These are phyloP conservation scores for Fusarium sambucinum DNA, from an alignment of 2,329 filamentous ascomycete genomes.

Conservation along the genomic window DNA sequence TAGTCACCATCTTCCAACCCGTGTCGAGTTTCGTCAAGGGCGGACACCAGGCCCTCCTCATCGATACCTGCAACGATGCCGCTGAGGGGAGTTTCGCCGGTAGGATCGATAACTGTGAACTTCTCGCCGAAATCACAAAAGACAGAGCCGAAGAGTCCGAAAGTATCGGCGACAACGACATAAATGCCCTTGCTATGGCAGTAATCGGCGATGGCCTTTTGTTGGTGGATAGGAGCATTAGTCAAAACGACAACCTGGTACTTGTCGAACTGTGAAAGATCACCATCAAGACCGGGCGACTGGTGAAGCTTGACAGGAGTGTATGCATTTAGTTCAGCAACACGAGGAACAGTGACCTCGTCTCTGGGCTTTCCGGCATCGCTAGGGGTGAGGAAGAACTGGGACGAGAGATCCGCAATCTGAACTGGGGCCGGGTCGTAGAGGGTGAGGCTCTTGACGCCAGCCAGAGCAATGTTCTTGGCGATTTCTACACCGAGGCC, in stretches of 20 bases:
- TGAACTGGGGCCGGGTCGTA: slow-evolving; percentile 88
- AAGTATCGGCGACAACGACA: slow-evolving; percentile 87
- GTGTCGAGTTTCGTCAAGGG: slow-evolving; percentile 93
- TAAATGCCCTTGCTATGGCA: slow-evolving; percentile 95
- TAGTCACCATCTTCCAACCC: slow-evolving; percentile 96
- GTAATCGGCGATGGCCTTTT: slow-evolving; percentile 88
- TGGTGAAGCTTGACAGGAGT: slow-evolving; percentile 87
- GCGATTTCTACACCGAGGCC: slow-evolving; percentile 97
- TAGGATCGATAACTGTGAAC: slow-evolving; percentile 90
- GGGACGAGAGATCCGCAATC: slow-evolving; percentile 91
- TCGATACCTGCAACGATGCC: slow-evolving; percentile 93
- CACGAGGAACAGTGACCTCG: slow-evolving; percentile 84
- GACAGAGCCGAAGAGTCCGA: slow-evolving; percentile 92
- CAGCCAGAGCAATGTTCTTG: slow-evolving; percentile 97
- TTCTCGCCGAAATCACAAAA: slow-evolving; percentile 98
- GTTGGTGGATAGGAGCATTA: slow-evolving; percentile 81
- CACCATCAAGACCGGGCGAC: slow-evolving; percentile 73
- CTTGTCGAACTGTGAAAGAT: slow-evolving; percentile 85
- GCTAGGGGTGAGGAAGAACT: slow-evolving; percentile 91
- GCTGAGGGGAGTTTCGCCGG: slow-evolving; percentile 85
- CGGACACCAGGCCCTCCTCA: slow-evolving; percentile 90
- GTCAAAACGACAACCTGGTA: slow-evolving; percentile 96
- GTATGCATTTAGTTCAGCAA: slow-evolving; percentile 96
- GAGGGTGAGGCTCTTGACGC: slow-evolving; percentile 95
- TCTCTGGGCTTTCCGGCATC: slow-evolving; percentile 95